Evolutionary conservation across 139 green algal species (phyloP), one percentile per base, ranked within the genome.

Genomic region (Chlorella sp.): DNA sequence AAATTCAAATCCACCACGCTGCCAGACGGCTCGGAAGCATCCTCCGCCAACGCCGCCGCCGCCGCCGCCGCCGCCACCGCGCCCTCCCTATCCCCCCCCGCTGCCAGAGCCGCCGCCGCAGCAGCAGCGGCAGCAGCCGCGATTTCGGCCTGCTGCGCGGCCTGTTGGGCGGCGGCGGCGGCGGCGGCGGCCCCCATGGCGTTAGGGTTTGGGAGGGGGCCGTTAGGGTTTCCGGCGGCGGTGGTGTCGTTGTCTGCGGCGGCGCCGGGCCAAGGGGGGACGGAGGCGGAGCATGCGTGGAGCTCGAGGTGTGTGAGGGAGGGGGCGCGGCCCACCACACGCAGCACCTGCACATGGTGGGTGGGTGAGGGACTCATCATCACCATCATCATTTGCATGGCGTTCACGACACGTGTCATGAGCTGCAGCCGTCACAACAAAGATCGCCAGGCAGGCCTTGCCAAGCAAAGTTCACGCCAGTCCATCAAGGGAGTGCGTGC

Each of bases 271-370:
- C 69, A 74, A 10, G 69, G 20, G 17, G 50, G 4, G 20, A 75
- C 59, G 23, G 26, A 2, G 22, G 59, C 33, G 2, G 59, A 75
- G 27, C 24, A 30, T 20, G 70, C 26, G 24, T 75, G 70, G 59
- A 75, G 60, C 60, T 75, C 70, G 33, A 75, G 60, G n/a, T 60
- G n/a, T 35, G 30, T 34, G 27, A 75, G 70, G 17, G 20, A 2
- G 26, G 70, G 59, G 31, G 24, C 50, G 2, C 23, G n/a, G 3
- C 69, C 50, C 22, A 74, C 69, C 69, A 74, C 69, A 10, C 33
- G 62, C 35, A 75, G 70, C 23, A 75, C 70, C 70, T 75, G 59
- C 2, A 33, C 32, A 33, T 70, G 35, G 59, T 75, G 70, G 33
- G 22, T 31, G 5, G n/a, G n/a, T n/a, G n/a, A n/a, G n/a, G n/a